Evolutionary conservation across 352 stramenopile genomes (phyloP).

Genomic region (Globisporangium carolinianum): DNA sequence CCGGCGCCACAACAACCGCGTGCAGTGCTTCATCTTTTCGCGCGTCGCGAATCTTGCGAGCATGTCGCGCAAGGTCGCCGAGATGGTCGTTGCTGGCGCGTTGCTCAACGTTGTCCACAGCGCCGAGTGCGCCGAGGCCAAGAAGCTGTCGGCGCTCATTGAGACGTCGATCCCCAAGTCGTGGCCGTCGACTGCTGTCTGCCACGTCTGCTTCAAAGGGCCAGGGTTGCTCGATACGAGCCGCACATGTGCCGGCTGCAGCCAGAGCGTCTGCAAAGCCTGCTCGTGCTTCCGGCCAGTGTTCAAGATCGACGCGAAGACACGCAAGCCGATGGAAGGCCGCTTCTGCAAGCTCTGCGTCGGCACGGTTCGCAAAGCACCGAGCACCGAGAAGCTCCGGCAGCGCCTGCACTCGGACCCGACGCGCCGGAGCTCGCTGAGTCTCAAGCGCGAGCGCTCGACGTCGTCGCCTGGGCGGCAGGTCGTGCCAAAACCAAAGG

Average conservation of each 20-base stretch:
- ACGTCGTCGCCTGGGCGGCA: slow-evolving; percentile 5
- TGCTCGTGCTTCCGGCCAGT: slow-evolving; percentile 15
- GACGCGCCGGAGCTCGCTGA: background rate
- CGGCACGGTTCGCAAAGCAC: slow-evolving; percentile 2
- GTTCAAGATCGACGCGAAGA: slow-evolving; percentile 13
- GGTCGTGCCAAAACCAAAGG: background rate
- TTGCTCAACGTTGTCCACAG: slow-evolving; percentile 13
- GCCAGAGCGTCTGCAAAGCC: slow-evolving; percentile 31
- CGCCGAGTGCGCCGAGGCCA: slow-evolving; percentile 11
- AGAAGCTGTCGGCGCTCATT: slow-evolving; percentile 5
- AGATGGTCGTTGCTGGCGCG: slow-evolving; percentile 19
- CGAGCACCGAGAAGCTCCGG: slow-evolving; percentile 7
- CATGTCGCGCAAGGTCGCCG: slow-evolving; percentile 6
- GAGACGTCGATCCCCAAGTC: slow-evolving; percentile 9
- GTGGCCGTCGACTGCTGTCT: slow-evolving; percentile 32
- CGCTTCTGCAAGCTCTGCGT: slow-evolving; percentile 13
- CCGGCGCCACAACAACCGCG: slow-evolving; percentile 20
- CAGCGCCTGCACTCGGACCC: background rate
- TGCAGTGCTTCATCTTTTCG: slow-evolving; percentile 31
- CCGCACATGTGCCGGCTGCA: slow-evolving; percentile 25
- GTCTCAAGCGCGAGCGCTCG: slow-evolving; percentile 8
- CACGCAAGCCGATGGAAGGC: slow-evolving; percentile 4
- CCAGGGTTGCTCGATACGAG: slow-evolving; percentile 15
- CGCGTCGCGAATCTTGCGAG: slow-evolving; percentile 17
- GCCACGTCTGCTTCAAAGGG: slow-evolving; percentile 11